Percentiles rank a stretch among this genome's conserved stretches.
Conservation (phyloP, 331 rosid genomes). For the Phaseolus coccineus region DNA sequence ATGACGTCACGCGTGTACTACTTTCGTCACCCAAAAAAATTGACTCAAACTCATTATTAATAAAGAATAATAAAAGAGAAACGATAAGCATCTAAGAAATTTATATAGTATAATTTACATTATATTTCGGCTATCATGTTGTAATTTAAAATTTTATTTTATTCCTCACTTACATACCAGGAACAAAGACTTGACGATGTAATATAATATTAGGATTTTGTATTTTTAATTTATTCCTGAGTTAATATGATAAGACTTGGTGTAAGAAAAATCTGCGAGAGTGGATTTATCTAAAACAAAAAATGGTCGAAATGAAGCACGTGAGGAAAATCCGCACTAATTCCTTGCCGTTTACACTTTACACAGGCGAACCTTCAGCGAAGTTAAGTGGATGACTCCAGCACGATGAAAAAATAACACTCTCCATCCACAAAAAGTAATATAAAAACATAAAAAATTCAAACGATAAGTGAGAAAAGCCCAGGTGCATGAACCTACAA, state of each 20-base stretch:
- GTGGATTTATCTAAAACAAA: neutral
- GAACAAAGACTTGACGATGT: neutral
- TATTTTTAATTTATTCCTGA: neutral
- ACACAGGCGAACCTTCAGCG: constrained; percentile 67
- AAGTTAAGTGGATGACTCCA: constrained; percentile 37
- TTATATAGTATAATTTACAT: neutral
- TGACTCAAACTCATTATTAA: neutral
- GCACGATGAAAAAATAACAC: neutral
- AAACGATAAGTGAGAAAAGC: neutral
- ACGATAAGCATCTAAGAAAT: neutral
- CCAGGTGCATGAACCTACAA: constrained; percentile 71
- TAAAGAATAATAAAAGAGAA: neutral
- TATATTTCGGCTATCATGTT: neutral
- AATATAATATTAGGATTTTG: neutral
- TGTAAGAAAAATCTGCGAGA: neutral
- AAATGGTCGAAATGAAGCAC: constrained; percentile 45
- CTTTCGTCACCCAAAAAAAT: neutral
- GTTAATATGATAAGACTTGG: neutral
- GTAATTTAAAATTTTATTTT: neutral
- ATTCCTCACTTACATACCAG: neutral
- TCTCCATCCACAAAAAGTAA: constrained; percentile 13
- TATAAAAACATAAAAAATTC: neutral
- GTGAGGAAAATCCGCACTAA: constrained; percentile 55
- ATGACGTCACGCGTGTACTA: constrained; percentile 50
- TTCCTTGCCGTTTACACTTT: constrained; percentile 41